These are phyloP conservation scores for Dactylella cylindrospora DNA, from an alignment of 2,329 filamentous ascomycete species.

Conservation along the genomic window DNA sequence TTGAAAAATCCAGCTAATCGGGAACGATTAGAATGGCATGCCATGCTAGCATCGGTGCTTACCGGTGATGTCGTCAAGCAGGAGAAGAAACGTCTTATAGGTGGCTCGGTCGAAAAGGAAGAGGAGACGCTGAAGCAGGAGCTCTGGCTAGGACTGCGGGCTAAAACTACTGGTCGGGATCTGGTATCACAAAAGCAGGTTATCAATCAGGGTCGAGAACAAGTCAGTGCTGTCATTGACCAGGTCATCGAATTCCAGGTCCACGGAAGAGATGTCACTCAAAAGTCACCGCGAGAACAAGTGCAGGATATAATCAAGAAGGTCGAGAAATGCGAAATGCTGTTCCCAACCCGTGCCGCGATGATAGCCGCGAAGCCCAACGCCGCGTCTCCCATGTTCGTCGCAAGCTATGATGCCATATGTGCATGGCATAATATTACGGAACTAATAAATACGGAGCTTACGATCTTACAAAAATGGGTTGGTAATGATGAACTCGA, in stretches of 20 bases:
- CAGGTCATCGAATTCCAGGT: slow-evolving; percentile 91
- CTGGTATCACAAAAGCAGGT: slow-evolving; percentile 81
- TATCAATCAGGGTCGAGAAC: slow-evolving; percentile 77
- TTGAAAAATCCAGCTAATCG: slow-evolving; percentile 82
- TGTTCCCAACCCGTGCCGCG: slow-evolving; percentile 78
- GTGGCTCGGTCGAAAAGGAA: slow-evolving; percentile 68
- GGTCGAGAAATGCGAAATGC: slow-evolving; percentile 81
- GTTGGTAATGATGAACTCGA: slow-evolving; percentile 95
- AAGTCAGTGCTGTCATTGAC: slow-evolving; percentile 74
- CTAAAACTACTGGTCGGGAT: slow-evolving; percentile 79
- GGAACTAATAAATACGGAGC: slow-evolving; percentile 90
- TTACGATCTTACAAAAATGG: slow-evolving; percentile 89
- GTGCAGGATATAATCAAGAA: slow-evolving; percentile 85
- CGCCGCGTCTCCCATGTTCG: slow-evolving; percentile 74
- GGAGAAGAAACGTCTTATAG: slow-evolving; percentile 93
- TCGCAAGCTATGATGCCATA: slow-evolving; percentile 81
- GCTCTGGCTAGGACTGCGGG: slow-evolving; percentile 84
- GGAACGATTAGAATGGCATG: slow-evolving; percentile 94
- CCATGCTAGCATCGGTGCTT: slow-evolving; percentile 92
- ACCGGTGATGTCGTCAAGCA: slow-evolving; percentile 96
- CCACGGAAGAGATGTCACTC: slow-evolving; percentile 86
- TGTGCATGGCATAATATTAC: slow-evolving; percentile 97
- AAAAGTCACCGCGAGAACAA: slow-evolving; percentile 83
- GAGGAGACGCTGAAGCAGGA: slow-evolving; percentile 60
- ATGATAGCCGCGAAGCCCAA: slow-evolving; percentile 74